Base-by-base conservation (phyloP, 2,329 filamentous ascomycete species). In the Cladosporium halotolerans region DNA sequence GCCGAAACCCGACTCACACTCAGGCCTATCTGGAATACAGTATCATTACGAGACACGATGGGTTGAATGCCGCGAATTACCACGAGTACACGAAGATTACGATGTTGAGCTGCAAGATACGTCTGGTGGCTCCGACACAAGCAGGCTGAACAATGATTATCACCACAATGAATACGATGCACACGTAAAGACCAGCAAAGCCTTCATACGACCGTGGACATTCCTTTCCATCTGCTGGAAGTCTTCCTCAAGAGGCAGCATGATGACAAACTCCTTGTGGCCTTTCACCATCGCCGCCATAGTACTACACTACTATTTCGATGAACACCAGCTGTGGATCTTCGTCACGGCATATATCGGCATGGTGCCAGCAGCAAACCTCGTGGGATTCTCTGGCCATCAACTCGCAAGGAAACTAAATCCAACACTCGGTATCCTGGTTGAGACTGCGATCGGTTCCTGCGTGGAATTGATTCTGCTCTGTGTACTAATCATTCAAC, bases 391-490 rank as follows among this genome's bases (percentile, higher is more conserved):
- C 61, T 83, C 85, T 7, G 85, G 85, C 9, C 81, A 85, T 61
- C 83, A 88, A 67, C 70, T 89, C 54, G 82, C 85, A 1, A 77
- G 83, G 54, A 91, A 91, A 70, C 68, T 91, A 51, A 86, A 86
- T 9, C 88, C 87, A 62, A 86, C 90, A 9, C 70, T 83, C 39
- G 84, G 84, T 23, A 77, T 88, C 2, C 66, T 88, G 42, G 60
- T 71, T 4, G 69, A 72, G 57, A 70, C 66, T 9, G 68, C 68
- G 2, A 63, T 89, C 51, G 87, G 86, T 1, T 86, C 84, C 1
- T 71, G 90, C 10, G 88, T 93, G 42, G 89, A 95, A 69, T 85
- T 93, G 54, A 80, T 93, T 46, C 73, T 95, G 43, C 92, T 93
- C 69, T 85, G 91, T 72, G 80, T 90, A 1, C 72, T 95, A 36